Evolutionary conservation across 1,284 basidiomycete species (phyloP).

Genomic region (Austroboletus rostrupii): DNA sequence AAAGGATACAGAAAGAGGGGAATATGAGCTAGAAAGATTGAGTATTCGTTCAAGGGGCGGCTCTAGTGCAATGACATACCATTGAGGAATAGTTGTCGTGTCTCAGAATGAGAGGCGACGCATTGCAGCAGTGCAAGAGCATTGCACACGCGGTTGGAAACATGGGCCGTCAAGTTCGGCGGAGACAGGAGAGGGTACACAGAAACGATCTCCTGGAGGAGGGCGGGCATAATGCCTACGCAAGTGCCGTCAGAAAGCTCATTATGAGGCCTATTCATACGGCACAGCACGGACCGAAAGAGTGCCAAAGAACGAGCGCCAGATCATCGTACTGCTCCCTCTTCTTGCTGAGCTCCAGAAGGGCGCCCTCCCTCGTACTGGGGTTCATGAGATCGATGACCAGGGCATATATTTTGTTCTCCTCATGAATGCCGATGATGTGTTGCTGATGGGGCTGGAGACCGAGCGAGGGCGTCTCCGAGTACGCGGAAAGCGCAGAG

Average conservation of each 20-base stretch:
- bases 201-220: conserved; percentile 97
- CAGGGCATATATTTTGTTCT: conserved; percentile 77
- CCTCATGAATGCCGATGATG: conserved; percentile 50
- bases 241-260: neutral
- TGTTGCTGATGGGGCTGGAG: conserved; percentile 49
- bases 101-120: conserved; percentile 94
- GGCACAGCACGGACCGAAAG: conserved; percentile 73
- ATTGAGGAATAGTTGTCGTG: conserved; percentile 87
- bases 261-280: neutral
- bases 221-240: conserved; percentile 95
- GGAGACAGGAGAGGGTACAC: conserved; percentile 97
- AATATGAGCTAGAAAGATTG: conserved; percentile 76
- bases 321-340: conserved; percentile 99
- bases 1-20: conserved; percentile 99
- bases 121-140: conserved; percentile 96
- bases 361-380: conserved; percentile 76
- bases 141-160: conserved; percentile 99
- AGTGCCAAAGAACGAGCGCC: conserved; percentile 97
- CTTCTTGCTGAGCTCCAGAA: conserved; percentile 98
- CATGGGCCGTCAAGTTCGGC: conserved; percentile 94
- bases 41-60: neutral
- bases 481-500: conserved; percentile 36
- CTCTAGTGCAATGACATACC: conserved; percentile 43
- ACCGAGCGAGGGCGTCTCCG: conserved; percentile 48
- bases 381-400: conserved; percentile 83